phyloP scores from a whole-genome alignment of 1,284 basidiomycete genomes.

The Papiliotrema laurentii region DNA sequence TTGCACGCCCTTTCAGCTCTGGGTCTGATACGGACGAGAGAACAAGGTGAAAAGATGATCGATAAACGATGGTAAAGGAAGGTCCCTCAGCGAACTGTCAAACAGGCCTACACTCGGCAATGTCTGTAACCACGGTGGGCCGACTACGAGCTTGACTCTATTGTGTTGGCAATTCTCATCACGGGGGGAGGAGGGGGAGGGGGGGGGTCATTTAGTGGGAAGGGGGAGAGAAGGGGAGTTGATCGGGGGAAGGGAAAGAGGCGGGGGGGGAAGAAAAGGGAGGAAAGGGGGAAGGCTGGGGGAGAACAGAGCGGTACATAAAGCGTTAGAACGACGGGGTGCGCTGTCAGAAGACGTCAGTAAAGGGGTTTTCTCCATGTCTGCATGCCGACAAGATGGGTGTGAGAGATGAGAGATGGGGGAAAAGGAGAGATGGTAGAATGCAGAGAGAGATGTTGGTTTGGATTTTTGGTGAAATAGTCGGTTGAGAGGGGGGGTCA shows the following conservation, averaged over 20 bases:
- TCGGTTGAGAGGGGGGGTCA: too few relatives aligned
- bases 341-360: background rate
- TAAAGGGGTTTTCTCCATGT: background rate
- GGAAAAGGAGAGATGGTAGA: background rate
- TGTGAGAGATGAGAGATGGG: background rate
- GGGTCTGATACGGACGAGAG: too few relatives aligned
- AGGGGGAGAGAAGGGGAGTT: background rate
- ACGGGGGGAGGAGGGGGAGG: constrained; percentile 8
- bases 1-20: too few relatives aligned
- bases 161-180: constrained; percentile 48
- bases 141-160: constrained; percentile 47
- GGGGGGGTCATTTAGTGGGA: too few relatives aligned
- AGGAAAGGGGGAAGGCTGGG: background rate
- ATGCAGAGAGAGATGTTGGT: background rate
- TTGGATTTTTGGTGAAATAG: too few relatives aligned
- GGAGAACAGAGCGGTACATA: too few relatives aligned
- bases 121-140: constrained; percentile 26
- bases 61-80: background rate
- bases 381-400: background rate
- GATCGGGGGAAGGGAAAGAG: background rate
- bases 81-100: constrained; percentile 39
- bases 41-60: background rate
- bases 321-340: background rate
- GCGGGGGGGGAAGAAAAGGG: background rate
- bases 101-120: constrained; percentile 41